phyloP scores from a whole-genome alignment of 2,329 filamentous ascomycete species.

The Cryoendolithus antarcticus region DNA sequence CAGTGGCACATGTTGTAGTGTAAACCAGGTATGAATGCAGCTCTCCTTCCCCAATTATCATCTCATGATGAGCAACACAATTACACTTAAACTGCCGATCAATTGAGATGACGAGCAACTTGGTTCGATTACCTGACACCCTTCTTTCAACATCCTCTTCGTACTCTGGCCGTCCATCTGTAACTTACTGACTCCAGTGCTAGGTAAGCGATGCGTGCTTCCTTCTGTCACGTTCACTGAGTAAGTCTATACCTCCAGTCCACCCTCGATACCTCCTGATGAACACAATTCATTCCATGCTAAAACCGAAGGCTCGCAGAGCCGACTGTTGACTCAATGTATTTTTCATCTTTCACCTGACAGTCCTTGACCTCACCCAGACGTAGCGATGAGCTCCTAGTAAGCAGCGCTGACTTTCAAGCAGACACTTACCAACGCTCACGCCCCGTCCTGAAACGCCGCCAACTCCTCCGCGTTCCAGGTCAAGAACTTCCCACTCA shows the following conservation, averaged over 20 bases:
- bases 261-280: conserved; percentile 41
- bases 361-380: too few relatives aligned
- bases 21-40: conserved; percentile 1
- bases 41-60: conserved; percentile 5
- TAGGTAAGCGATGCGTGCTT: background rate
- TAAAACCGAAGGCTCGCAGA: conserved; percentile 53
- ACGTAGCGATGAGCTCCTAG: too few relatives aligned
- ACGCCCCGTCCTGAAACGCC: conserved; percentile 16
- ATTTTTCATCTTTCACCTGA: conserved; percentile 84
- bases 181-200: background rate
- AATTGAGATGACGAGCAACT: conserved; percentile 29
- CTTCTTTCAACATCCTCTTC: conserved; percentile 3
- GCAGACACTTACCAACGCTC: background rate
- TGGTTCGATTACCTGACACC: conserved; percentile 37
- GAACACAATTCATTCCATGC: conserved; percentile 59
- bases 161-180: background rate
- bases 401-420: too few relatives aligned
- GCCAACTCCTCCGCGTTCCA: conserved; percentile 30
- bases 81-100: conserved; percentile 41
- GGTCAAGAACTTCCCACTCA: conserved; percentile 68
- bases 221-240: background rate
- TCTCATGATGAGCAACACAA: conserved; percentile 32
- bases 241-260: conserved; percentile 17
- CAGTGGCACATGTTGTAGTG: background rate
- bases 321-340: conserved; percentile 51